These are phyloP conservation scores for Paraconiothyrium sp. DNA, from an alignment of 2,329 filamentous ascomycete species.

Conservation along the genomic window DNA sequence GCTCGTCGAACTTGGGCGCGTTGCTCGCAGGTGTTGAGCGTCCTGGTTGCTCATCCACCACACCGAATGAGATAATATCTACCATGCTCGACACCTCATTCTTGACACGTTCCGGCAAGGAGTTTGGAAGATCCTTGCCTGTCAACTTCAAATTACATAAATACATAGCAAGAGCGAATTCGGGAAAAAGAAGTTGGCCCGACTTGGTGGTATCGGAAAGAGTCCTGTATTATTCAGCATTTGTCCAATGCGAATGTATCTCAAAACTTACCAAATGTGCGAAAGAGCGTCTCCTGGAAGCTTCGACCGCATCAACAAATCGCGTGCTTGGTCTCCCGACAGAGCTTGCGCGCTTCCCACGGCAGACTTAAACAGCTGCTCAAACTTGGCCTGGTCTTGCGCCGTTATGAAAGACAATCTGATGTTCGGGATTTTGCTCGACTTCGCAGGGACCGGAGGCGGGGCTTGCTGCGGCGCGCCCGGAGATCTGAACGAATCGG, in stretches of 20 bases:
- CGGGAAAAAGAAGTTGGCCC: constrained; percentile 94
- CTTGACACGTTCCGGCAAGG: constrained; percentile 83
- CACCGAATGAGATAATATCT: constrained; percentile 96
- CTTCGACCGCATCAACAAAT: constrained; percentile 87
- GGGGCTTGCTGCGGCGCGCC: constrained; percentile 58
- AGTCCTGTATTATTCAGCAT: constrained; percentile 67
- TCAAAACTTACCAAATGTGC: constrained; percentile 80
- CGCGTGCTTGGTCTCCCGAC: constrained; percentile 89
- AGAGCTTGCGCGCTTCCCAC: constrained; percentile 85
- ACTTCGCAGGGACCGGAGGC: constrained; percentile 69
- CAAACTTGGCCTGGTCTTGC: constrained; percentile 94
- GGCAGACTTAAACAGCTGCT: constrained; percentile 96
- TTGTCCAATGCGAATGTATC: constrained; percentile 8
- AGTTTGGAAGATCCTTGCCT: constrained; percentile 79
- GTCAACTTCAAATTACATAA: constrained; percentile 94
- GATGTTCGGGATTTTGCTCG: constrained; percentile 89
- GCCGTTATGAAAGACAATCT: constrained; percentile 95
- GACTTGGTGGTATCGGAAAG: constrained; percentile 95
- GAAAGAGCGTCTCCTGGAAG: constrained; percentile 87
- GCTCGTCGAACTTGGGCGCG: constrained; percentile 74
- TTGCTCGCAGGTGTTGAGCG: constrained; percentile 67
- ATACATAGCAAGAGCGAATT: constrained; percentile 98
- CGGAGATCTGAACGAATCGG: constrained; percentile 65
- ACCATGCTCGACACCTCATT: constrained; percentile 99
- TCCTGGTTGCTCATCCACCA: constrained; percentile 74